Evolutionary conservation across 2,329 filamentous ascomycete genomes (phyloP).

Genomic region (Ambrosiella beaveri): DNA sequence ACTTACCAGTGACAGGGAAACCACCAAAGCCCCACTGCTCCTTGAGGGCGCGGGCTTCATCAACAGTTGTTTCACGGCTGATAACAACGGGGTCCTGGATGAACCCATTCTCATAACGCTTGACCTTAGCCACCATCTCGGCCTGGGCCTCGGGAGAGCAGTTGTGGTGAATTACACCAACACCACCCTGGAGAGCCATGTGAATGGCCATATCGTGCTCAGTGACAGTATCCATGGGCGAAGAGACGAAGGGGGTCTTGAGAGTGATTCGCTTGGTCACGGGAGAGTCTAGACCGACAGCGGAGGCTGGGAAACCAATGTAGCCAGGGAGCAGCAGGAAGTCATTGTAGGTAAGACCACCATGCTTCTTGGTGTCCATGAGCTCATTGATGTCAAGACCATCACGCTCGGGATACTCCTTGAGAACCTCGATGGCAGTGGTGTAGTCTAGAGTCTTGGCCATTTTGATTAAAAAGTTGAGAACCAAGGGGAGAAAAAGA

Average conservation of each 20-base stretch:
- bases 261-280: constrained; percentile 90
- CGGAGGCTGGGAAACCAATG: constrained; percentile 90
- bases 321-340: constrained; percentile 94
- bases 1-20: constrained; percentile 94
- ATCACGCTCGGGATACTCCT: constrained; percentile 65
- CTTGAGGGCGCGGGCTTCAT: constrained; percentile 80
- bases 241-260: constrained; percentile 93
- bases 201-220: constrained; percentile 99
- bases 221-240: constrained; percentile 98
- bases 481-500: constrained; percentile 14
- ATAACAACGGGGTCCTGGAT: constrained; percentile 93
- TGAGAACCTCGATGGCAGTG: constrained; percentile 63
- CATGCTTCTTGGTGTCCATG: constrained; percentile 79
- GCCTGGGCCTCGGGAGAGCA: constrained; percentile 95
- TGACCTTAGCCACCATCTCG: constrained; percentile 98
- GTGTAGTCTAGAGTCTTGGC: constrained; percentile 53
- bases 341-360: constrained; percentile 96
- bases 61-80: constrained; percentile 69
- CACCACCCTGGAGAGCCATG: constrained; percentile 74
- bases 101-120: constrained; percentile 98
- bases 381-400: constrained; percentile 75
- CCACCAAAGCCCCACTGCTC: constrained; percentile 98
- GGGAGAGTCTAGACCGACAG: constrained; percentile 73
- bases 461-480: constrained; percentile 31
- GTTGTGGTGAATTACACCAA: constrained; percentile 98